Conservation (phyloP, 1,284 basidiomycete genomes). For the Papiliotrema laurentii region DNA sequence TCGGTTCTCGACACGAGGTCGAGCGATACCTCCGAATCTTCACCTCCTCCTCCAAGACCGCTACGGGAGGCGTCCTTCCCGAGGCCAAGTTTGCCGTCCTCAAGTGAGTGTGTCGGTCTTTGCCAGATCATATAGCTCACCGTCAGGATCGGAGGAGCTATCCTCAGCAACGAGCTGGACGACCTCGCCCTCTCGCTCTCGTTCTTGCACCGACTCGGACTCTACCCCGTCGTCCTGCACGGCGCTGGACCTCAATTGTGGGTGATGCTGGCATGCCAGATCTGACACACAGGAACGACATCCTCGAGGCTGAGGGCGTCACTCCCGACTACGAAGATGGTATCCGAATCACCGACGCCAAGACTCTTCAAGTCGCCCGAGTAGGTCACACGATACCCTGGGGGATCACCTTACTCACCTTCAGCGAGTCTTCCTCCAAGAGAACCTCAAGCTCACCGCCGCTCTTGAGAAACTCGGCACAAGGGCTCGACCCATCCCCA, state of each 20-base stretch:
- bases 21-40: constrained; percentile 95
- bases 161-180: constrained; percentile 75
- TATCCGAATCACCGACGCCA: constrained; percentile 89
- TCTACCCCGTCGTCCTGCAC: constrained; percentile 91
- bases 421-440: constrained; percentile 82
- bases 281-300: constrained; percentile 59
- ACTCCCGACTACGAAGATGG: constrained; percentile 93
- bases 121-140: constrained; percentile 5
- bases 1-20: constrained; percentile 91
- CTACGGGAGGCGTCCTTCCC: constrained; percentile 45
- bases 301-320: constrained; percentile 83
- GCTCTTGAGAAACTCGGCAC: constrained; percentile 89
- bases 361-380: constrained; percentile 85
- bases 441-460: constrained; percentile 86
- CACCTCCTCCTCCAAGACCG: constrained; percentile 75
- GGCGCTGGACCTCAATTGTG: constrained; percentile 85
- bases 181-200: constrained; percentile 87
- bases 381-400: constrained; percentile 15
- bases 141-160: constrained; percentile 75
- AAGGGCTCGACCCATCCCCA: constrained; percentile 89
- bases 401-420: not conserved
- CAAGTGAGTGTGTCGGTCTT: constrained; percentile 52
- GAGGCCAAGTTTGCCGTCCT: constrained; percentile 86
- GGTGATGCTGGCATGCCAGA: constrained; percentile 8
- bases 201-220: constrained; percentile 87